These are phyloP conservation scores for Apiotrichum porosum DNA, from an alignment of 1,284 basidiomycete genomes.

Conservation along the genomic window DNA sequence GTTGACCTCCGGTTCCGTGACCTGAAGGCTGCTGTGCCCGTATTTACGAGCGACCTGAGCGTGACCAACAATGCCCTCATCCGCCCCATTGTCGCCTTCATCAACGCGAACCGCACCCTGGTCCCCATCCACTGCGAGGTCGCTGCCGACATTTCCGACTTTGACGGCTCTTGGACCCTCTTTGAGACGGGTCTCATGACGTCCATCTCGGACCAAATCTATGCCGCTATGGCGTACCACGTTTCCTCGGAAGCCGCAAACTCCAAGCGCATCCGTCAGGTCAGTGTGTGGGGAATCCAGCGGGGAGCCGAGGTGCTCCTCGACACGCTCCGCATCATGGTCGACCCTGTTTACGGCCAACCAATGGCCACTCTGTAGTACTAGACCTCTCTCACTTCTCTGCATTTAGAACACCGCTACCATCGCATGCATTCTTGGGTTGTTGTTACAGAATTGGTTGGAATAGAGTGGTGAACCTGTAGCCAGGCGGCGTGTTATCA, in stretches of 20 bases:
- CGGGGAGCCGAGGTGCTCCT: conserved; percentile 65
- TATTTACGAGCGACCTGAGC: conserved; percentile 79
- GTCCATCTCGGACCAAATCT: conserved; percentile 54
- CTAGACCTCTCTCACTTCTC: background rate
- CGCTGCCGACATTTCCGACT: conserved; percentile 69
- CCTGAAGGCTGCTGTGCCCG: conserved; percentile 89
- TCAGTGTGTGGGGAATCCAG: conserved; percentile 75
- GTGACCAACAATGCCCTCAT: conserved; percentile 94
- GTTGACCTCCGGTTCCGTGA: conserved; percentile 94
- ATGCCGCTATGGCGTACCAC: conserved; percentile 86
- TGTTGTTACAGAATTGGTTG: background rate
- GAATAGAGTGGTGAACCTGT: too few relatives aligned
- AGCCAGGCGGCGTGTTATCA: background rate
- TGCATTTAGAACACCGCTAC: background rate
- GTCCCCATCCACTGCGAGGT: conserved; percentile 86
- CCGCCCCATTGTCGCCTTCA: conserved; percentile 95
- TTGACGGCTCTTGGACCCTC: conserved; percentile 79
- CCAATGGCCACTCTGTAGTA: conserved; percentile 1
- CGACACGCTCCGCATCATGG: conserved; percentile 57
- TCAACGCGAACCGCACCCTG: conserved; percentile 89
- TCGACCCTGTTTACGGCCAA: conserved; percentile 47
- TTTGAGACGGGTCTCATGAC: conserved; percentile 46
- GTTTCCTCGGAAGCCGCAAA: conserved; percentile 75
- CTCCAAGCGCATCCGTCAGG: conserved; percentile 77
- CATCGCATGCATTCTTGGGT: background rate